Evolutionary conservation across 2,329 filamentous ascomycete species (phyloP), one percentile per base, ranked within the genome.

Genomic region (Talaromyces sp.): DNA sequence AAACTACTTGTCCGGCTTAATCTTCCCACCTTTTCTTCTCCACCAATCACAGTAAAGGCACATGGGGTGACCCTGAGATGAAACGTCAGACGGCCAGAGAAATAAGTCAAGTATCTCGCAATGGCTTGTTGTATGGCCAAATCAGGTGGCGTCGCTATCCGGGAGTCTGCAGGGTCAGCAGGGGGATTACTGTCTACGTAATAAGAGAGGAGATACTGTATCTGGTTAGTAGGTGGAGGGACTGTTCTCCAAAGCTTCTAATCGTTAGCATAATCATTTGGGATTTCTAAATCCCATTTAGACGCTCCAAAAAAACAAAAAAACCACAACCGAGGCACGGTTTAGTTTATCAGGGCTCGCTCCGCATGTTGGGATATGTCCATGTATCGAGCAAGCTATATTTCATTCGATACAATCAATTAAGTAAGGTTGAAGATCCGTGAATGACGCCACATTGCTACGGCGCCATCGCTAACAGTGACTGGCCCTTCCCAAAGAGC

Each of bases 361-460:
- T 46, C n/a, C 15, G 28, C 17, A 17, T 9, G 10, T 31, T 17
- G 17, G 25, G 6, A 22, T 46, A 31, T n/a, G 15, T 31, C 31
- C 43, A 41, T 41, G 10, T 41, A 6, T n/a, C 40, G 19, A 25
- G 3, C 17, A 35, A 48, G 17, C 10, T 35, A 35, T 35, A 35
- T 35, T 35, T 48, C 25, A 48, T 33, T 48, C 13, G 19, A 35
- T 33, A 33, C 8, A 19, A 48, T 31, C 28, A 8, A 19, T 28
- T 3, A 7, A 33, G 28, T 48, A 33, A 28, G 25, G 25, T 22
- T 11, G 10, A 46, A 22, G 19, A 31, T 28, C 2, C 21, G 21
- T 48, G 36, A 41, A 21, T 17, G 41, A 56, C 53, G 53, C 53
- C 53, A 56, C 53, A 48, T 46, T 56, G 53, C 53, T 56, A 56